Base-by-base conservation (phyloP, 2,329 filamentous ascomycete species). In the Penicillium hordei region DNA sequence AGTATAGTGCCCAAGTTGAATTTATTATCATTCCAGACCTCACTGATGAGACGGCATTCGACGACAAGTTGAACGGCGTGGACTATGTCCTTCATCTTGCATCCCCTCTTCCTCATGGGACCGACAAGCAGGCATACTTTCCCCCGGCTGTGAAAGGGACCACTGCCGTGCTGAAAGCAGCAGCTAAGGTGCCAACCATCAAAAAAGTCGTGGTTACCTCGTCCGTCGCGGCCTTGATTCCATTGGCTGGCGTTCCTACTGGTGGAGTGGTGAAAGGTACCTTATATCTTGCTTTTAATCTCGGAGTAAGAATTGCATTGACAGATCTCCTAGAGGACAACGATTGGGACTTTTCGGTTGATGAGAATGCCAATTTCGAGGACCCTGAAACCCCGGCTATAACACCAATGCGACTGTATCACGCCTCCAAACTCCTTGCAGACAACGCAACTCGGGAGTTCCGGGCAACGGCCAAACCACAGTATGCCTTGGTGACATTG, bases 81-180 rank as follows among this genome's bases (percentile, higher is more conserved):
- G 60, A 69, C 40, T 71, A 58, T 49, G 60, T 70, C 0, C 36
- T 71, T 4, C 66, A 71, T 48, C 48, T 71, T 31, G 68, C 68
- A 17, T 68, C 67, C 0, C 68, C 68, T 33, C 39, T 70, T 17
- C 38, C 60, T 6, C 52, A 51, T 27, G 60, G 63, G 9, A 62
- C 54, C 0, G 40, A 68, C 29, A 65, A 65, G 31, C 48, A 62
- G 9, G 33, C 50, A 0, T 65, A 65, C 27, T 65, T 69, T n/a
- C n/a, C 17, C 17, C 68, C 68, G 1, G 66, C 68, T 4, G 58
- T 63, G 9, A 64, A 68, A 23, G 66, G 61, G 2, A 69, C 67
- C 1, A 52, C 40, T 1, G 52, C 60, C 2, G 10, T 68, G 5
- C 49, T 68, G 15, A 57, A 61, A 13, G 63, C 58, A 27, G 66